phyloP scores from a whole-genome alignment of 768 basidiomycete species.

The Suillus spraguei region DNA sequence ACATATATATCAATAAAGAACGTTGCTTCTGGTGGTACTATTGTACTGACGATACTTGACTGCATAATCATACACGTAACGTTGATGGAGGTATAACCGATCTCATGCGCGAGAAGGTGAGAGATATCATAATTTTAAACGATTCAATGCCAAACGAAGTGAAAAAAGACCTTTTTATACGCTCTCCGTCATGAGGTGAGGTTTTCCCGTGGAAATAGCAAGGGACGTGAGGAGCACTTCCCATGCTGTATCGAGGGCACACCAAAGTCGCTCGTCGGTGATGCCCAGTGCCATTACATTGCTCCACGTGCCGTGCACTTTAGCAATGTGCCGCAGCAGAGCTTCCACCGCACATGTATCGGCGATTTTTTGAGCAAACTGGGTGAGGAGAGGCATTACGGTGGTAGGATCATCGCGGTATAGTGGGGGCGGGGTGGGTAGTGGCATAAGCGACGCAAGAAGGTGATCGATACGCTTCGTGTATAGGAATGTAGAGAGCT shows the following conservation, averaged over 20 bases:
- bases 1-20: constrained; percentile 27
- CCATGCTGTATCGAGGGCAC: constrained; percentile 52
- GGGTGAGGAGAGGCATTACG: constrained; percentile 17
- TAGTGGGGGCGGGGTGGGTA: constrained; percentile 27
- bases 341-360: constrained; percentile 19
- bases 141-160: constrained; percentile 14
- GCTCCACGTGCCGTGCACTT: constrained; percentile 51
- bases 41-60: constrained; percentile 1
- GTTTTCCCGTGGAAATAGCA: constrained; percentile 29
- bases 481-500: constrained; percentile 71
- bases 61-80: constrained; percentile 31
- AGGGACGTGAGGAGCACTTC: constrained; percentile 47
- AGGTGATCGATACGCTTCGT: constrained; percentile 61
- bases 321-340: constrained; percentile 38
- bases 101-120: constrained; percentile 9
- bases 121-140: constrained; percentile 11
- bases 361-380: constrained; percentile 22
- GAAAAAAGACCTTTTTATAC: neutral
- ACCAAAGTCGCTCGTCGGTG: constrained; percentile 48
- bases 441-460: constrained; percentile 64
- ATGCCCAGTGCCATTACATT: constrained; percentile 54
- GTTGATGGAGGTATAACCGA: constrained; percentile 5
- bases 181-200: constrained; percentile 14
- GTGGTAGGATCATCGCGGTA: constrained; percentile 27
- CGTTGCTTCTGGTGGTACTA: constrained; percentile 6